These are phyloP conservation scores for Hypoxylon fragiforme DNA, from an alignment of 495 filamentous ascomycete genomes.

Conservation along the genomic window DNA sequence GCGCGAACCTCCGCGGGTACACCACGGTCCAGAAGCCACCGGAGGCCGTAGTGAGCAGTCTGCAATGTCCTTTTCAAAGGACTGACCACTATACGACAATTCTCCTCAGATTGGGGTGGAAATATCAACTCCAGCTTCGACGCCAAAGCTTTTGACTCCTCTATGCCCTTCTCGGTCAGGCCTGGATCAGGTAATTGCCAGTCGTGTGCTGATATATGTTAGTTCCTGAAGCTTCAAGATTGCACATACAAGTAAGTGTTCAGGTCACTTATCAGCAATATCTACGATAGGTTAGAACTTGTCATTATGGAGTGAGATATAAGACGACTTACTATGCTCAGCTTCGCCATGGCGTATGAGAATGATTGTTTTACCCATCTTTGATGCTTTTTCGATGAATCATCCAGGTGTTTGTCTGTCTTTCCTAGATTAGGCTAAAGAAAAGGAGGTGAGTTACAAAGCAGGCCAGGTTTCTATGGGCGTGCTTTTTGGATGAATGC, in stretches of 20 bases:
- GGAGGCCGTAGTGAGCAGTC: slow-evolving; percentile 47
- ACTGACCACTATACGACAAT: slow-evolving; percentile 53
- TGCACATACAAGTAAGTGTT: not conserved
- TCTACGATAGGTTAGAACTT: slow-evolving; percentile 26
- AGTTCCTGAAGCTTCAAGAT: slow-evolving; percentile 15
- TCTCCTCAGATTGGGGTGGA: slow-evolving; percentile 41
- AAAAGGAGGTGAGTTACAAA: slow-evolving; percentile 4
- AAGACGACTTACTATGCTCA: slow-evolving; percentile 45
- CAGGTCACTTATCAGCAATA: slow-evolving; percentile 31
- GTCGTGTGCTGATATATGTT: slow-evolving; percentile 34
- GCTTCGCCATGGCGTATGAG: slow-evolving; percentile 56
- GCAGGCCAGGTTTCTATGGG: slow-evolving; percentile 8
- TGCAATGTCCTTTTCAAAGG: slow-evolving; percentile 55
- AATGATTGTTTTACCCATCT: slow-evolving; percentile 51
- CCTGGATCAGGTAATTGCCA: slow-evolving; percentile 33
- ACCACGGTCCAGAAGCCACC: slow-evolving; percentile 47
- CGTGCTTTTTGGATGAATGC: slow-evolving; percentile 11
- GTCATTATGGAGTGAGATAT: not conserved
- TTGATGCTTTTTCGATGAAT: slow-evolving; percentile 36
- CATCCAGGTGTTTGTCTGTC: not conserved
- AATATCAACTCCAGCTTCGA: slow-evolving; percentile 25
- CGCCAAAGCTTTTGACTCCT: slow-evolving; percentile 31
- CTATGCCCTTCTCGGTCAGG: slow-evolving; percentile 31
- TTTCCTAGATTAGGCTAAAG: not conserved
- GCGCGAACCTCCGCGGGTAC: slow-evolving; percentile 50